Evolutionary conservation across 2,329 filamentous ascomycete genomes (phyloP).

Genomic region (Huntiella savannae): DNA sequence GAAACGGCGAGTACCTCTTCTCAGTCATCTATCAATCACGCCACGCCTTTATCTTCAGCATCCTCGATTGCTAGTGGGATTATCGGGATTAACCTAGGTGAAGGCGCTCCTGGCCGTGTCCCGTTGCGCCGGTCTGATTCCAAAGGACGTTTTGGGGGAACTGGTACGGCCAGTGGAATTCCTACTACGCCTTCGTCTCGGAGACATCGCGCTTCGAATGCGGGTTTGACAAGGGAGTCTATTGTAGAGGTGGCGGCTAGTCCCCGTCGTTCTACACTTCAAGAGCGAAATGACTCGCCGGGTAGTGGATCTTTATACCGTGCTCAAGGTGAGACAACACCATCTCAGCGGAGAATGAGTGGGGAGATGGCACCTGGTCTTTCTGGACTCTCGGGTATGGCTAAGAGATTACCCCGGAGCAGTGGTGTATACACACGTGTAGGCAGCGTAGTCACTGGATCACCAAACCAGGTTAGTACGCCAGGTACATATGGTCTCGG

Average conservation of each 20-base stretch:
- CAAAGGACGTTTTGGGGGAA: neutral
- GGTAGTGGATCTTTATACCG: constrained; percentile 10
- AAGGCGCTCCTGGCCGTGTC: constrained; percentile 6
- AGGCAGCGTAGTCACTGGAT: constrained; percentile 7
- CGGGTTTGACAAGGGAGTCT: constrained; percentile 15
- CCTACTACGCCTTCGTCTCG: constrained; percentile 33
- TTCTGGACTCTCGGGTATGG: constrained; percentile 6
- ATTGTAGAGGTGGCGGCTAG: constrained; percentile 23
- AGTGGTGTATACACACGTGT: constrained; percentile 4
- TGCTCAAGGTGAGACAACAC: neutral
- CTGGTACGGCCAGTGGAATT: constrained; percentile 27
- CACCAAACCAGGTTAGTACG: neutral
- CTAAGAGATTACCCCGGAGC: constrained; percentile 6
- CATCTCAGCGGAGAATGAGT: constrained; percentile 24
- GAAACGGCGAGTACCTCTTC: constrained; percentile 10
- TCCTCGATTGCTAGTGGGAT: constrained; percentile 15
- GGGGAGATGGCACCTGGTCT: constrained; percentile 17
- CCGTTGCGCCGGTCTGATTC: constrained; percentile 12
- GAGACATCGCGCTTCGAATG: constrained; percentile 18
- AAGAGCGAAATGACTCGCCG: constrained; percentile 26
- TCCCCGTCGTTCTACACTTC: constrained; percentile 18
- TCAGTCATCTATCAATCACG: constrained; percentile 16
- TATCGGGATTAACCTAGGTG: constrained; percentile 11
- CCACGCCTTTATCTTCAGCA: constrained; percentile 15
- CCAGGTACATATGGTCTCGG: neutral